A percentile compares a stretch with the other conserved stretches of the same genome.
Conservation (phyloP, 2,329 filamentous ascomycete species). For the Nemania serpens region DNA sequence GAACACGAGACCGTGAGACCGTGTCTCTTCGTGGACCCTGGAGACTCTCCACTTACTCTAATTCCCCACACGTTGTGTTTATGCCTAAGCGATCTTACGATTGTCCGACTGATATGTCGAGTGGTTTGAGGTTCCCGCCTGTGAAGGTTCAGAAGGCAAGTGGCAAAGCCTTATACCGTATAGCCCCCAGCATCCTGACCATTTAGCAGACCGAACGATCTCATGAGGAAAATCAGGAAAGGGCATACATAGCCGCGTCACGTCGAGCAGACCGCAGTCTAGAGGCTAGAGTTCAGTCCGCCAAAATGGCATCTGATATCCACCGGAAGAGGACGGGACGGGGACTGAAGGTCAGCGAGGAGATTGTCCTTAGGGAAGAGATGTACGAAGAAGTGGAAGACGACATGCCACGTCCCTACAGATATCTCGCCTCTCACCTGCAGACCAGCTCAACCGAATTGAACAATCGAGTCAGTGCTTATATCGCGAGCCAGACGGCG, state of each 20-base stretch:
- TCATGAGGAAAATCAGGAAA: slow-evolving; percentile 81
- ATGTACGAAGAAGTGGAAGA: slow-evolving; percentile 98
- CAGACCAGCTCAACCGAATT: slow-evolving; percentile 64
- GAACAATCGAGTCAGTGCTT: slow-evolving; percentile 62
- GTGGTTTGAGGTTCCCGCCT: slow-evolving; percentile 39
- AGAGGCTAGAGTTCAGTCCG: slow-evolving; percentile 87
- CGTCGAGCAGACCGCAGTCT: slow-evolving; percentile 83
- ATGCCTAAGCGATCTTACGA: slow-evolving; percentile 50
- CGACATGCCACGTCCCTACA: slow-evolving; percentile 70
- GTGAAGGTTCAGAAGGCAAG: slow-evolving; percentile 44
- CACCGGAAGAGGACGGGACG: slow-evolving; percentile 88
- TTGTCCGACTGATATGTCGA: slow-evolving; percentile 39
- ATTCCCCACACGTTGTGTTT: background rate
- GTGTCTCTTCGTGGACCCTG: background rate
- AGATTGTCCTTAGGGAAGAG: slow-evolving; percentile 87
- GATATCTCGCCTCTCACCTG: slow-evolving; percentile 65
- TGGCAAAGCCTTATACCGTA: background rate
- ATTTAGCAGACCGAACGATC: slow-evolving; percentile 68
- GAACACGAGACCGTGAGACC: too few relatives aligned
- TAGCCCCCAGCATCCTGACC: slow-evolving; percentile 28
- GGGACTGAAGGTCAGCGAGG: slow-evolving; percentile 77
- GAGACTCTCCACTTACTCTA: background rate
- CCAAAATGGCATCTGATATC: slow-evolving; percentile 84
- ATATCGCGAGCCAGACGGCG: slow-evolving; percentile 48
- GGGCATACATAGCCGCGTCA: slow-evolving; percentile 91